A percentile compares a stretch with the other conserved stretches of the same genome.
These are phyloP conservation scores for Microstegium vimineum DNA, from an alignment of 176 grass and related monocot species.

Conservation along the genomic window DNA sequence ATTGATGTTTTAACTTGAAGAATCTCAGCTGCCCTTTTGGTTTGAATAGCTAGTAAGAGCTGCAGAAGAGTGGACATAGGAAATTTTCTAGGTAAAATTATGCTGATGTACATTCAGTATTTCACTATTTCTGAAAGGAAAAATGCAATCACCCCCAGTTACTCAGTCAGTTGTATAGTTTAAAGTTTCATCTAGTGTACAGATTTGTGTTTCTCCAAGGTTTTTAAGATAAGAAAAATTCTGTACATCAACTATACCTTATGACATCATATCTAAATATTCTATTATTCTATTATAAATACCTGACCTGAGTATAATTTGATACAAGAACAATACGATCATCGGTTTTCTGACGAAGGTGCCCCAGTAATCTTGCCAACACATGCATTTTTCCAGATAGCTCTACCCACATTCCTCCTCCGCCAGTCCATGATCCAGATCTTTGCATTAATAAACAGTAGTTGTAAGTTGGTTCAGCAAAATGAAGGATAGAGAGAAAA, in stretches of 20 bases:
- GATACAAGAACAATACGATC: slow-evolving; percentile 98
- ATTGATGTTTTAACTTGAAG: background rate
- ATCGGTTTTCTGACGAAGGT: slow-evolving; percentile 83
- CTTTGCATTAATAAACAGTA: slow-evolving; percentile 47
- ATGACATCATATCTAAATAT: background rate
- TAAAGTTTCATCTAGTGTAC: background rate
- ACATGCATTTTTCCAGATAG: slow-evolving; percentile 99
- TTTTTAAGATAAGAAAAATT: background rate
- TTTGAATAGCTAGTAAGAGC: background rate
- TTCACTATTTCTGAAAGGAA: background rate
- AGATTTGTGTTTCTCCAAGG: slow-evolving; percentile 2
- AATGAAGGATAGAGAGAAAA: slow-evolving; percentile 24
- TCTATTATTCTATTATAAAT: slow-evolving; percentile 9
- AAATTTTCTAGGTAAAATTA: slow-evolving; percentile 4
- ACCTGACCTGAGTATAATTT: slow-evolving; percentile 92
- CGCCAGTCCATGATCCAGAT: slow-evolving; percentile 94
- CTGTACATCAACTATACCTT: background rate
- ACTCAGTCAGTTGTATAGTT: background rate
- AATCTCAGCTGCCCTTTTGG: slow-evolving; percentile 10
- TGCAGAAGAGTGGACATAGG: background rate
- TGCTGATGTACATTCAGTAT: background rate
- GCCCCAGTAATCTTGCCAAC: slow-evolving; percentile 76
- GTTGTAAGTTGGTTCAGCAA: slow-evolving; percentile 17
- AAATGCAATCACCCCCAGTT: background rate
- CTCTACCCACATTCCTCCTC: slow-evolving; percentile 93